Base-by-base conservation (phyloP, 2,329 filamentous ascomycete species). In the Colletotrichum sp. region DNA sequence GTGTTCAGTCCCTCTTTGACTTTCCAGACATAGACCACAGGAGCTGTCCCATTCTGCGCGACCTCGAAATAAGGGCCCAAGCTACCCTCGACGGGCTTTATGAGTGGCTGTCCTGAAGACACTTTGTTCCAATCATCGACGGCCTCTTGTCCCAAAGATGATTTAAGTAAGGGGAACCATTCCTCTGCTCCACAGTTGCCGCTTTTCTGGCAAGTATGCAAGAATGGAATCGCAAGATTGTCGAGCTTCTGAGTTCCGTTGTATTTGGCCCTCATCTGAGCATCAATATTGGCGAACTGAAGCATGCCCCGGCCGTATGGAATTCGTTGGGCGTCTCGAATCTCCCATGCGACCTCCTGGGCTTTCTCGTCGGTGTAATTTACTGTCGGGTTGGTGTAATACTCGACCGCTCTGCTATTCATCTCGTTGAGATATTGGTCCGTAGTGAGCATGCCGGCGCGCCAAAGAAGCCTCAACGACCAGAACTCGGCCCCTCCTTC, bases 61-160 rank as follows among this genome's bases (percentile, higher is more conserved):
- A 72, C 64, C 8, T 72, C 63, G 30, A 72, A 72, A 48, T 64
- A 72, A 32, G 70, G 70, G 4, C 70, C 70, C n/a, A 72, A 27
- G n/a, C 70, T 72, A 52, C 64, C 70, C 16, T 59, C 63, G 0
- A 13, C 11, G 1, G 16, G 70, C 6, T 34, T 30, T 4, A 72
- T 34, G 3, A 68, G 44, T 0, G 63, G 64, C 2, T 48, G n/a
- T 1, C 52, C 70, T 19, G 64, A 60, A 7, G 70, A 60, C 1
- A 68, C 70, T 36, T 44, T 15, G n/a, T 72, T 48, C 70, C 70
- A 72, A 19, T 68, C 64, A 52, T 72, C 63, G 19, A 72, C 64
- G 8, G 70, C 70, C 1, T 48, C 64, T 7, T 67, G 22, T 19
- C 64, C 70, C 19, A 72, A n/a, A 11, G 48, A 32, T n/a, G 28